A percentile compares a stretch with the other conserved stretches of the same genome.
These are phyloP conservation scores for Colletotrichum gloeosporioides DNA, from an alignment of 2,329 filamentous ascomycete species.

Conservation along the genomic window DNA sequence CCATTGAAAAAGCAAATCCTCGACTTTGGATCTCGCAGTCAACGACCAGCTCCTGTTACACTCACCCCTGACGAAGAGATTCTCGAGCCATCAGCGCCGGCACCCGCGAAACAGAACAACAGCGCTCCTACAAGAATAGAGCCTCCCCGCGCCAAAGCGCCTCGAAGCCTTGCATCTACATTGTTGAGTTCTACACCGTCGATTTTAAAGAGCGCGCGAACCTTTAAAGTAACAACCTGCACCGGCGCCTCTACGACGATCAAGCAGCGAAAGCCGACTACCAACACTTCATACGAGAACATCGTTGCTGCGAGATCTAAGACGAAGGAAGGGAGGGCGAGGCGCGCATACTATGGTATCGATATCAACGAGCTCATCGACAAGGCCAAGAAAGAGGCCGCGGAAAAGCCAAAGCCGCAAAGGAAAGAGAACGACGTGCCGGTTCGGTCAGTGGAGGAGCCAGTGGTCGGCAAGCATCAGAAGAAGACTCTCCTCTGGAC, in stretches of 20 bases:
- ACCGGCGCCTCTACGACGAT: constrained; percentile 63
- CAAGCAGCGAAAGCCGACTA: constrained; percentile 54
- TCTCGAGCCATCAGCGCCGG: neutral
- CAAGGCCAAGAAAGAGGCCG: constrained; percentile 67
- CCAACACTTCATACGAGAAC: constrained; percentile 64
- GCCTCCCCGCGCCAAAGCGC: neutral
- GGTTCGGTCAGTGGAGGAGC: constrained; percentile 48
- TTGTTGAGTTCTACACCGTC: constrained; percentile 23
- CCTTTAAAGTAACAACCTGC: constrained; percentile 57
- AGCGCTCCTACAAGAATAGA: neutral
- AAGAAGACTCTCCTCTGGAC: constrained; percentile 80
- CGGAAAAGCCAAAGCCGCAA: constrained; percentile 32
- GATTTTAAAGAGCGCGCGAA: constrained; percentile 19
- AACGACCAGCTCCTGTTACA: neutral
- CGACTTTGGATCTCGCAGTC: constrained; percentile 3
- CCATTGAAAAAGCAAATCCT: constrained; percentile 24
- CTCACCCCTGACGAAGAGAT: neutral
- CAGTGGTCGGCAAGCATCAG: constrained; percentile 38
- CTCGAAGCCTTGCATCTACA: neutral
- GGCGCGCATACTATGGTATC: constrained; percentile 86
- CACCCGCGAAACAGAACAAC: neutral
- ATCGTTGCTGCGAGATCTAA: constrained; percentile 72
- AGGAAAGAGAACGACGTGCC: constrained; percentile 34
- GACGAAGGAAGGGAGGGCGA: constrained; percentile 71
- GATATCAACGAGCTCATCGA: constrained; percentile 86